phyloP scores from a whole-genome alignment of 179 eudicot species.

The Dionaea muscipula region DNA sequence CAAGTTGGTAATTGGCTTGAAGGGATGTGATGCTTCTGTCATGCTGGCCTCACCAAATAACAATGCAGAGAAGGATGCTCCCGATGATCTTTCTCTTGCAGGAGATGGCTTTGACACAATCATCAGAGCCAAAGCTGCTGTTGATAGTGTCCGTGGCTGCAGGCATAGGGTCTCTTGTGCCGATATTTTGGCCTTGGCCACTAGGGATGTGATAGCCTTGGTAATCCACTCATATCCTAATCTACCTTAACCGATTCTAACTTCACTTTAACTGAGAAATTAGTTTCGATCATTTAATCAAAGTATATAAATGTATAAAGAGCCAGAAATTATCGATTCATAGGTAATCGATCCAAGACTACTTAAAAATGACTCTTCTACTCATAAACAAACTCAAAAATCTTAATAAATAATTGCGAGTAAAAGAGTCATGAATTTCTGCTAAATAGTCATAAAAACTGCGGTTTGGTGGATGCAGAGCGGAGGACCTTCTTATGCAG shows the following conservation, averaged over 20 bases:
- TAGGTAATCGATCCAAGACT: too few species aligned
- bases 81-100: conserved; percentile 48
- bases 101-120: conserved; percentile 78
- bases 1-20: too few species aligned
- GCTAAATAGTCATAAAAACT: too few species aligned
- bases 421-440: too few species aligned
- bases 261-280: too few species aligned
- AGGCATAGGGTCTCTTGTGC: conserved; percentile 77
- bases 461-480: conserved; percentile 37
- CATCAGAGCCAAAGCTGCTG: conserved; percentile 54
- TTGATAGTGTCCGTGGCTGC: conserved; percentile 55
- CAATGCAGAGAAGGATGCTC: conserved; percentile 61
- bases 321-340: too few species aligned
- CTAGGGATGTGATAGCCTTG: conserved; percentile 47
- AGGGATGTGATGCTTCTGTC: conserved; percentile 85
- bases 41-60: conserved; percentile 48
- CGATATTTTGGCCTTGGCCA: conserved; percentile 59
- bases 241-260: too few species aligned
- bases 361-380: too few species aligned
- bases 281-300: too few species aligned
- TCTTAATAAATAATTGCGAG: too few species aligned
- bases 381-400: too few species aligned
- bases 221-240: conserved; percentile 34
- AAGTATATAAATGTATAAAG: too few species aligned
- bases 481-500: conserved; percentile 60